Base-by-base conservation (phyloP, 306 rosid genomes). In the Vicia sativa region DNA sequence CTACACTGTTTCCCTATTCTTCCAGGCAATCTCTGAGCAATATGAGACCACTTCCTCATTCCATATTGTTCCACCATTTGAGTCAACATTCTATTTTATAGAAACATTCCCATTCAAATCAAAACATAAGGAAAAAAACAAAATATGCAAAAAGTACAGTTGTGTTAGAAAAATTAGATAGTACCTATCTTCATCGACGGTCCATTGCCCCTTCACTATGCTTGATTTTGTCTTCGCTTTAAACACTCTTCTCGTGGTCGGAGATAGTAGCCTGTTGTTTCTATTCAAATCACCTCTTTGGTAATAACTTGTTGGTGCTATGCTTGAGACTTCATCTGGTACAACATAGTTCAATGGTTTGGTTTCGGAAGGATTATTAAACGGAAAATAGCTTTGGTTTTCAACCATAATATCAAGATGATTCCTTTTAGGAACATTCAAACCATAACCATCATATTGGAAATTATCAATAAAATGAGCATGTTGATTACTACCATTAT, bases 1-100 rank as follows among this genome's bases (percentile, higher is more conserved):
- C 98, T 86, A 69, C 98, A 93, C 10, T 90, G 98, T 72, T 93
- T 93, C 44, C 99, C 97, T 48, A 90, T 93, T 77, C 99, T 88
- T 56, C 97, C 96, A 29, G 91, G 90, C 83, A 93, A 81, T 76
- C 81, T 81, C 35, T 82, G 97, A 73, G 99, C 97, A 28, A 90
- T 85, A 25, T 90, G 89, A 55, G 97, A 86, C 99, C 99, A 93
- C 77, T 93, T 93, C 62, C 96, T 93, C 81, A 90, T 68, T 67
- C 99, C 99, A 88, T 71, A 70, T 71, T 86, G 87, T 43, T 80
- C 87, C 23, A 93, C 97, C 80, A 93, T 77, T 52, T 85, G 89
- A 79, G 87, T 77, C 79, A 93, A 74, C 62, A 86, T 48, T 89
- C 97, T 93, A 82, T 31, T 75, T 75, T 42, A 14, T 16, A 37